Base-by-base conservation (phyloP, 108 stramenopile genomes). In the Discostella stelligeroides region DNA sequence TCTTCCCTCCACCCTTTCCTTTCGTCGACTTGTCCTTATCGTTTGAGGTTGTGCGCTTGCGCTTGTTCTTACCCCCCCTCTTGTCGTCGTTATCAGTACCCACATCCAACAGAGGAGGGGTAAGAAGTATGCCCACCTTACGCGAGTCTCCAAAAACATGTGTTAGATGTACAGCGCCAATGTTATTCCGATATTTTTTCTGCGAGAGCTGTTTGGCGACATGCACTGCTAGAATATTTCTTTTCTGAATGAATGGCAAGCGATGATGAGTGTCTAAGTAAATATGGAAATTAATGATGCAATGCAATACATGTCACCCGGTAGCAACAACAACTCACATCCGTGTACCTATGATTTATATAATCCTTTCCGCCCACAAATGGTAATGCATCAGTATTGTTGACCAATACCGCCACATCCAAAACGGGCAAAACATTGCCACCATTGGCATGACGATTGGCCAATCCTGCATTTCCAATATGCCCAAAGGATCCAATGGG, bases 311-410 rank as follows among this genome's bases (percentile, higher is more conserved):
- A n/a, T 63, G 68, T 27, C 45, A 45, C 47, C 45, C 14, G 29
- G 9, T 40, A n/a, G n/a, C n/a, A n/a, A n/a, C 34, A 39, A 54
- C 25, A 42, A 83, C 91, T 83, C 84, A 92, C 91, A 81, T 94
- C 93, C 63, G 85, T 76, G 63, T 88, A 95, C 25, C 89, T 68
- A 43, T 86, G 60, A 54, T 90, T 81, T 72, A 89, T 49, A 66
- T 90, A 95, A 71, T 91, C 90, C 77, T 94, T 94, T 15, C 76
- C 63, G 50, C 70, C 59, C 50, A 89, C 79, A 23, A 86, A 59
- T 15, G 34, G 34, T 6, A 6, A 34, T 34, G 34, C 34, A 34
- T 5, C 34, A 34, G 34, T 34, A 34, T 28, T 15, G 1, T 29
- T 28, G 24, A 88, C 51, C 46, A 85, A 56, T n/a, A 94, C 84